phyloP scores from a whole-genome alignment of 495 filamentous ascomycete genomes.

The Lasiosphaeria hispida region DNA sequence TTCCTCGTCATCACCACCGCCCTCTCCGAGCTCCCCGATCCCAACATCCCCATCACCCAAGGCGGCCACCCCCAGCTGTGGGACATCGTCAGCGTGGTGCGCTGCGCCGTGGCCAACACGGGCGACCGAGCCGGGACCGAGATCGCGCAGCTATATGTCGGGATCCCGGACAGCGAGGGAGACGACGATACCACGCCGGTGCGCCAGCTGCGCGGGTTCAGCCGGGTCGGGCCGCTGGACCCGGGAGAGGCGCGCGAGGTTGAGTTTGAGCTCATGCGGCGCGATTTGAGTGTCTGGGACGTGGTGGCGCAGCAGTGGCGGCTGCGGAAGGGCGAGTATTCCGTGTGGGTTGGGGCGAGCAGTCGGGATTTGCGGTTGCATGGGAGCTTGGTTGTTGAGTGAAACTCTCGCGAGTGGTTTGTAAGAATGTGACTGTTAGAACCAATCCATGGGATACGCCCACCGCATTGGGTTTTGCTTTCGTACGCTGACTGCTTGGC shows the following conservation, averaged over 20 bases:
- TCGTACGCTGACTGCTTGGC: too few species aligned
- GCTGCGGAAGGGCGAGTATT: constrained; percentile 49
- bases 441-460: too few species aligned
- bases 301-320: constrained; percentile 80
- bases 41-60: constrained; percentile 8
- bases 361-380: constrained; percentile 46
- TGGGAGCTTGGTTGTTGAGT: constrained; percentile 18
- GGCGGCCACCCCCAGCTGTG: constrained; percentile 78
- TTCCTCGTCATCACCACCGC: background rate
- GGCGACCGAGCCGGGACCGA: constrained; percentile 58
- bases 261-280: constrained; percentile 48
- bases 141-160: constrained; percentile 58
- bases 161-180: constrained; percentile 33
- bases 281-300: constrained; percentile 78
- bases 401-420: background rate
- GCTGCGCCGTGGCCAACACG: constrained; percentile 63
- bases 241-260: constrained; percentile 41
- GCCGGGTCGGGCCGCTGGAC: constrained; percentile 43
- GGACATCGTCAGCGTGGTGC: constrained; percentile 55
- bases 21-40: constrained; percentile 20
- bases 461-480: too few species aligned
- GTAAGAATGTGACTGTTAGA: too few species aligned
- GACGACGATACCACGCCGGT: constrained; percentile 37
- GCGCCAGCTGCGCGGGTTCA: constrained; percentile 57
- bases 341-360: constrained; percentile 46